Base-by-base conservation (phyloP, 2,329 filamentous ascomycete genomes). In the Phoma sp. region DNA sequence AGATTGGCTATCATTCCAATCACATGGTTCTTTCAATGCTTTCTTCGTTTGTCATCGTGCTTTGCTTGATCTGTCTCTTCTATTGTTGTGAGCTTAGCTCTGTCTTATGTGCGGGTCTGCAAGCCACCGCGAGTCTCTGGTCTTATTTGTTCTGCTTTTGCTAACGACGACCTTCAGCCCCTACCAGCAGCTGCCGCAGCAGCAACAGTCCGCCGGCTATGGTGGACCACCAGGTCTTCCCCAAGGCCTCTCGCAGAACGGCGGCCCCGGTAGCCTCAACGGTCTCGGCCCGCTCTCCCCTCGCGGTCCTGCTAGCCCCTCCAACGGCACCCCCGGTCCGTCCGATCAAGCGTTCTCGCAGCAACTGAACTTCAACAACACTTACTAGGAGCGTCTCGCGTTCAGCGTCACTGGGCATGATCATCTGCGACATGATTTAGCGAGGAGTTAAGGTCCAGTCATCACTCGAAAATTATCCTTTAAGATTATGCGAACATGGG, bases 1-100 rank as follows among this genome's bases (percentile, higher is more conserved):
- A 62, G 71, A 68, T 72, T 71, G 71, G 71, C 68, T 71, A 69
- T 66, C 65, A 62, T 69, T 67, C 69, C 68, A 73, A 71, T 74
- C 66, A 65, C 60, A 69, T 61, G 59, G 60, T 54, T 66, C 59
- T 61, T 58, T 60, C 46, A 61, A 69, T 67, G 61, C 65, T 65
- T 69, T 65, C 57, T 66, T 56, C 39, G 48, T 56, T 56, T 52
- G 43, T 56, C 64, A 57, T 66, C 60, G 56, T 67, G 53, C 60
- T 62, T 59, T 48, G 56, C 56, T 49, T 61, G 60, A 62, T 61
- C 46, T 33, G 51, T 70, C 64, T 61, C 33, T 47, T 51, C 45
- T 30, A 12, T 37, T 42, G 20, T 34, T 40, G 39, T 49, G 51
- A 43, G 51, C 45, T 39, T 32, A 21, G 37, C 17, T 49, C 52